phyloP scores from a whole-genome alignment of 345 rosid species.

The Balakata baccata region DNA sequence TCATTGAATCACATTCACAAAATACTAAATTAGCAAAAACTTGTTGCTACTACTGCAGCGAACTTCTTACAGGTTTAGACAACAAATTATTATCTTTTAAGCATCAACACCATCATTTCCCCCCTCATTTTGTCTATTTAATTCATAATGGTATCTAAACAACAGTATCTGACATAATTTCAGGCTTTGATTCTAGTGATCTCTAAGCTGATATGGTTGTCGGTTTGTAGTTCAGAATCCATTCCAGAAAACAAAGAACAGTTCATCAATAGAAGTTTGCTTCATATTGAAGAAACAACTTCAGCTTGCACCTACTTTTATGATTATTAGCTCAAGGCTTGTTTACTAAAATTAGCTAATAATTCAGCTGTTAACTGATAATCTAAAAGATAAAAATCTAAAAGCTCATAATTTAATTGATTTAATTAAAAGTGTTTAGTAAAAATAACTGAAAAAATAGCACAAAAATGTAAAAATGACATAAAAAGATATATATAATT shows the following conservation, averaged over 20 bases:
- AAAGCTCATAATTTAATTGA: no score
- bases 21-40: background rate
- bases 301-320: background rate
- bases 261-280: no score
- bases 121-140: background rate
- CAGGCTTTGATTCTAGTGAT: conserved; percentile 21
- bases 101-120: background rate
- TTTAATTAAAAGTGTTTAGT: no score
- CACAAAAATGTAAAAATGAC: no score
- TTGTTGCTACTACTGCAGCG: background rate
- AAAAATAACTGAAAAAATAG: no score
- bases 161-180: conserved; percentile 39
- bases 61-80: conserved; percentile 8
- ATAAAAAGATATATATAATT: no score
- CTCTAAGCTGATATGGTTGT: conserved; percentile 21
- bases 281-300: background rate
- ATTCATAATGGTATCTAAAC: conserved; percentile 11
- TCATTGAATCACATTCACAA: conserved; percentile 4
- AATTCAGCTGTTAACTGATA: no score
- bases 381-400: no score
- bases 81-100: background rate
- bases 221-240: conserved; percentile 7
- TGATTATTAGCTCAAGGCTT: no score
- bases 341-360: no score
- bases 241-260: background rate